A percentile compares a stretch with the other conserved stretches of the same genome.
Conservation (phyloP, 1,284 basidiomycete genomes). For the Phenoliferia sp. region DNA sequence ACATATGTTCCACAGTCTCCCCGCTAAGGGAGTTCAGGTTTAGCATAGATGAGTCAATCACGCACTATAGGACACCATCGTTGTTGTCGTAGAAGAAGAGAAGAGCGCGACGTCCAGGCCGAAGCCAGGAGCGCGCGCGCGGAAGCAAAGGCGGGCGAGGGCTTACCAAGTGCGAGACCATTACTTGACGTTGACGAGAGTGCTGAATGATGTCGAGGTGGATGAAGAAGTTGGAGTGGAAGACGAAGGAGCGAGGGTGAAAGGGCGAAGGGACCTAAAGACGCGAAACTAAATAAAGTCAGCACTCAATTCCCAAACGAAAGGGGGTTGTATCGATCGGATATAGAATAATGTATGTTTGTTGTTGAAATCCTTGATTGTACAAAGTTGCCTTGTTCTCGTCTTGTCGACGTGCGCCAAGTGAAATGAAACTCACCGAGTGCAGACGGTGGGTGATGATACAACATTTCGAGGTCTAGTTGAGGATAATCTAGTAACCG, state of each 20-base stretch:
- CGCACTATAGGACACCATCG: not conserved
- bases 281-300: not conserved
- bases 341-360: not conserved
- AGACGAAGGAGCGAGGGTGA: not conserved
- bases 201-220: not conserved
- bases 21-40: not conserved
- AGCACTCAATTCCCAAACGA: not conserved
- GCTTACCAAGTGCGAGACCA: not conserved
- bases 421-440: not conserved
- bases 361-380: not conserved
- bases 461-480: not conserved
- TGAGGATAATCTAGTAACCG: not conserved
- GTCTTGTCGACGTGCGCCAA: not conserved
- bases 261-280: not conserved
- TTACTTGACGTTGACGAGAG: not conserved
- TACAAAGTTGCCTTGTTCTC: not conserved
- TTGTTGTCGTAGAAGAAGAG: not conserved
- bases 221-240: not conserved
- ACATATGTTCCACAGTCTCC: not conserved
- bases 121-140: not conserved
- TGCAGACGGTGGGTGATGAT: not conserved
- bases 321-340: not conserved
- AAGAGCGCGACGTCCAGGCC: not conserved
- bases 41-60: not conserved
- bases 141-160: not conserved